phyloP scores from a whole-genome alignment of 257 asterid genomes.

The Anisodus tanguticus region DNA sequence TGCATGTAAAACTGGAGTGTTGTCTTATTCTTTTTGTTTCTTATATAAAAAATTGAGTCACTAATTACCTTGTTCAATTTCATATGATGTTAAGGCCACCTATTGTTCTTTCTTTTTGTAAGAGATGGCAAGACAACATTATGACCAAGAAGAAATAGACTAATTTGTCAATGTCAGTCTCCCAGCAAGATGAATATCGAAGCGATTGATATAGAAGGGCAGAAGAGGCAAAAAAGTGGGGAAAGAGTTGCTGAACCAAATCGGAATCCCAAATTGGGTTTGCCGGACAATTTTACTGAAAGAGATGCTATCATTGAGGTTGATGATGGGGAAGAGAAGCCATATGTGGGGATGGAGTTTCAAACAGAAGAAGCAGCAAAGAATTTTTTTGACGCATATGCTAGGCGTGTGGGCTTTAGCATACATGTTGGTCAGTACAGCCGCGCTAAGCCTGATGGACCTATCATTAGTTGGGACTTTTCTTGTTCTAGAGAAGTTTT shows the following conservation, averaged over 20 bases:
- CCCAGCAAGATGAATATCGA: constrained; percentile 48
- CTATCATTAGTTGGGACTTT: constrained; percentile 65
- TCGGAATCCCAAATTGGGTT: constrained; percentile 44
- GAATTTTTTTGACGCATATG: constrained; percentile 68
- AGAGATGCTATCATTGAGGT: constrained; percentile 43
- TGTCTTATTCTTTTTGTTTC: not conserved
- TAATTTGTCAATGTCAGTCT: constrained; percentile 30
- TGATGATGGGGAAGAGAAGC: constrained; percentile 52
- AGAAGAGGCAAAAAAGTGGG: constrained; percentile 49
- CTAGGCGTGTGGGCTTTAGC: constrained; percentile 67
- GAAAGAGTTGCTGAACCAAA: constrained; percentile 40
- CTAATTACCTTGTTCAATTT: constrained; percentile 15
- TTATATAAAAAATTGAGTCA: constrained; percentile 17
- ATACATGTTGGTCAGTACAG: constrained; percentile 62
- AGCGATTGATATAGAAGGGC: constrained; percentile 49
- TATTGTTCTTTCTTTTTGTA: not conserved
- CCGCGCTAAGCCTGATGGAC: constrained; percentile 68
- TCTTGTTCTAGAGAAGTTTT: constrained; percentile 67
- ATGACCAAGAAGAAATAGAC: constrained; percentile 32
- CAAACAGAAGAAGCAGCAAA: constrained; percentile 75
- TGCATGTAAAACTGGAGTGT: constrained; percentile 5
- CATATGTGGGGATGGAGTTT: constrained; percentile 73
- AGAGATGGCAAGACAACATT: constrained; percentile 29
- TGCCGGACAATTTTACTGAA: constrained; percentile 44
- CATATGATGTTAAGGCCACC: constrained; percentile 1